Evolutionary conservation across 73 alveolate species (phyloP).

Genomic region (Paramecium caudatum): DNA sequence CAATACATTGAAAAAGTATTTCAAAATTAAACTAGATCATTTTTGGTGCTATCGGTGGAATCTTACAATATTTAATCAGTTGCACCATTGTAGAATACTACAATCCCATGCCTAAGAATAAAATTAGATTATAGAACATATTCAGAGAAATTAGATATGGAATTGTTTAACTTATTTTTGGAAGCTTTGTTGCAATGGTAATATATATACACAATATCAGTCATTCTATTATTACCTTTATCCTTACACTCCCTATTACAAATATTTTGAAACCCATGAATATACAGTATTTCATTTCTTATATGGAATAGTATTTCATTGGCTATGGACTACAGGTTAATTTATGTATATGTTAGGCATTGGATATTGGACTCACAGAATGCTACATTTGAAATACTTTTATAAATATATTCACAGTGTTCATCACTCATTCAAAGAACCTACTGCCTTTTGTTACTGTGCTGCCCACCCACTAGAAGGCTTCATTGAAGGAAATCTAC

Average conservation of each 20-base stretch:
- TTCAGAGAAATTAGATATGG: constrained; percentile 62
- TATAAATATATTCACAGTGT: constrained; percentile 36
- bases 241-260: constrained; percentile 61
- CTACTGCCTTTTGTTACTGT: constrained; percentile 50
- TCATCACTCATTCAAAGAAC: constrained; percentile 59
- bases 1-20: constrained; percentile 49
- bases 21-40: background rate
- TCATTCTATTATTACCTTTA: constrained; percentile 55
- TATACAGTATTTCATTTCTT: constrained; percentile 45
- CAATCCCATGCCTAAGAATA: constrained; percentile 67
- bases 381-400: constrained; percentile 19
- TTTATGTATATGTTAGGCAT: background rate
- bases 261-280: constrained; percentile 65
- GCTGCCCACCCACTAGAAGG: constrained; percentile 73
- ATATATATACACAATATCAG: background rate
- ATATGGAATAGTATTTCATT: constrained; percentile 39
- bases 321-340: constrained; percentile 28
- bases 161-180: constrained; percentile 36
- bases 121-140: background rate
- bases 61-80: constrained; percentile 11
- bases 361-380: constrained; percentile 60
- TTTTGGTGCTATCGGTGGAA: constrained; percentile 33
- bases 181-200: constrained; percentile 43
- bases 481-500: constrained; percentile 34
- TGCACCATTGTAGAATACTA: constrained; percentile 51